Evolutionary conservation across 2,329 filamentous ascomycete species (phyloP), one percentile per base, ranked within the genome.

Genomic region (Apiospora kogelbergensis): DNA sequence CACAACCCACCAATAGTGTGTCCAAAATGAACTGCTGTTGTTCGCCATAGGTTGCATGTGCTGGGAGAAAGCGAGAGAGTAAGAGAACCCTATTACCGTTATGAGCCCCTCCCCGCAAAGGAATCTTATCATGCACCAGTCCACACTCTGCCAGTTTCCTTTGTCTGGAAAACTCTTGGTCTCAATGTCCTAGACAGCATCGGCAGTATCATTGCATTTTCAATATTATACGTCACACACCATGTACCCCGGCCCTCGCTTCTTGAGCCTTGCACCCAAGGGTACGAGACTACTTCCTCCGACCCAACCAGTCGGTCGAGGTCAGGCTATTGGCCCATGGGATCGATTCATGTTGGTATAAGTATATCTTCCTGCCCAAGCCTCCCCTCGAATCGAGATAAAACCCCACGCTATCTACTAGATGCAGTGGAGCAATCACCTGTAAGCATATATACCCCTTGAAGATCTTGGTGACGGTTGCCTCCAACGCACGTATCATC

Each of bases 171-270:
- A n/a, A 6, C 33, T 37, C n/a, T 37, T 37, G 30, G 26, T 60
- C 53, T 20, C 53, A 66, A 66, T 66, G 65, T 66, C 44, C 65
- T 66, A 66, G 65, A 66, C 65, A 66, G 65, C 42, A 37, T 66
- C 65, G 65, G 42, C 65, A 66, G 44, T 37, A 66, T 53, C 65
- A 53, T 48, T 48, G 42, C 44, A 46, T 40, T 48, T 42, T 66
- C 44, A 37, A 66, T 66, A 66, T 66, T 66, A 37, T 24, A 44
- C 44, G 65, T 66, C 45, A 46, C 65, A 66, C 65, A 66, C 37
- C 37, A 65, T 65, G 65, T 30, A 37, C 42, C 65, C 65, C 63
- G 30, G 65, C 24, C 44, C 44, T 66, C 65, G 45, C 65, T 66
- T 53, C 44, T 66, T 22, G 63, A 24, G 30, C 65, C 65, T 42